Evolutionary conservation across 192 early-diverging fungal species (phyloP), one percentile per base, ranked within the genome.

Genomic region (Podila epicladia): DNA sequence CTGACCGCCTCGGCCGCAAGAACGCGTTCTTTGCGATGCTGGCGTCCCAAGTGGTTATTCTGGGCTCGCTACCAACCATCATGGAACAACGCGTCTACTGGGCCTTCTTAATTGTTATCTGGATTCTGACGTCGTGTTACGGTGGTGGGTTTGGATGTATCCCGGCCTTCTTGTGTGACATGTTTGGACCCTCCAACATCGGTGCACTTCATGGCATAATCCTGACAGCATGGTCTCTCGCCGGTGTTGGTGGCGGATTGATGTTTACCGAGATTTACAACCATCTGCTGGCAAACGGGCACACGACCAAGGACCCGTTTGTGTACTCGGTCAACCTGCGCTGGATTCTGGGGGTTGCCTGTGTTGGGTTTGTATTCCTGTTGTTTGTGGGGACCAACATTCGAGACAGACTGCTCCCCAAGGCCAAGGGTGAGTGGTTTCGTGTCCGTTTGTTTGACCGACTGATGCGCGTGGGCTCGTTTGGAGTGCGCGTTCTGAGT

Each of bases 181-280:
- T 92, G 89, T 95, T 95, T 79, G 92, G 92, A n/a, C 87, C 89
- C n/a, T 84, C 90, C 29, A 95, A 95, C 82, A 90, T 92, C 75
- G 88, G 91, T 0, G 86, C 90, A 0, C 89, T 91, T 38, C 92
- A 95, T 67, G 93, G 93, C 9, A 84, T 95, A 32, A 93, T 93
- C 31, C 86, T 95, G 32, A 93, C 91, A 1, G 92, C 92, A 3
- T 95, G 93, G 92, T 92, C 93, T 15, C 83, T 90, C 33, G 92
- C 87, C 5, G 91, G 90, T n/a, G 90, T 95, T 22, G 89, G 87
- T 24, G 93, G 93, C 53, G 92, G 91, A 13, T 79, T 94, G 60
- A 74, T 90, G 6, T 94, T 92, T 82, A 92, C 89, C 19, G 83
- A 75, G 65, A 82, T 94, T 29, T 88, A 90, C 63, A 87, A 85